A percentile compares a stretch with the other conserved stretches of the same genome.
phyloP scores from a whole-genome alignment of 768 basidiomycete genomes.

The Trametes maxima region DNA sequence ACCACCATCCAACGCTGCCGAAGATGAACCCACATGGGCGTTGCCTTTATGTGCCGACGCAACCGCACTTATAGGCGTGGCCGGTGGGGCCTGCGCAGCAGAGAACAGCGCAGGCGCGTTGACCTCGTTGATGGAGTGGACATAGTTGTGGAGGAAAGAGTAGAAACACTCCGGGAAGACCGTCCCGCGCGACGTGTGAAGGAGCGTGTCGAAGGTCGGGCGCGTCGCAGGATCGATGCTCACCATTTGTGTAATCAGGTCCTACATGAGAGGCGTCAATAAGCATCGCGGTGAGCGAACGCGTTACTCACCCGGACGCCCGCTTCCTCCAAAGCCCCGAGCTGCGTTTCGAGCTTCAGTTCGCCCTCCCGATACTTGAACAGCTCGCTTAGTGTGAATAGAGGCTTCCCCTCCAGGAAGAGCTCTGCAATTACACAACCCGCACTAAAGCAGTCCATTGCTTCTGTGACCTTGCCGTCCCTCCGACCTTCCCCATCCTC shows the following conservation, averaged over 20 bases:
- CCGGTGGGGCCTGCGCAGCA: constrained; percentile 31
- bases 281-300: not conserved
- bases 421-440: constrained; percentile 97
- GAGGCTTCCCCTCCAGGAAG: constrained; percentile 90
- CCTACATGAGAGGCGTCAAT: constrained; percentile 44
- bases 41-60: constrained; percentile 3
- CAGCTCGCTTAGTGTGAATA: constrained; percentile 93
- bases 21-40: constrained; percentile 1
- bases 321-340: constrained; percentile 77
- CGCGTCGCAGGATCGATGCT: constrained; percentile 73
- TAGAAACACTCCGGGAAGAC: constrained; percentile 95
- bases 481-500: constrained; percentile 64
- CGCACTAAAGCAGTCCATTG: constrained; percentile 96
- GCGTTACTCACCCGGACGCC: constrained; percentile 69
- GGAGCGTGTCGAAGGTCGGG: constrained; percentile 78
- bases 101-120: constrained; percentile 49
- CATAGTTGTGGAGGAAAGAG: constrained; percentile 90
- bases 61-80: constrained; percentile 34
- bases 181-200: constrained; percentile 72
- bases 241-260: constrained; percentile 89
- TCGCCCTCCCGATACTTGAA: constrained; percentile 93
- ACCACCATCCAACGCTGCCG: constrained; percentile 15
- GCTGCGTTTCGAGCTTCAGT: constrained; percentile 68
- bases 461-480: constrained; percentile 85
- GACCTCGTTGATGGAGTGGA: constrained; percentile 76